phyloP scores from a whole-genome alignment of 805 yeast species.

The Suhomyces prunicola region DNA sequence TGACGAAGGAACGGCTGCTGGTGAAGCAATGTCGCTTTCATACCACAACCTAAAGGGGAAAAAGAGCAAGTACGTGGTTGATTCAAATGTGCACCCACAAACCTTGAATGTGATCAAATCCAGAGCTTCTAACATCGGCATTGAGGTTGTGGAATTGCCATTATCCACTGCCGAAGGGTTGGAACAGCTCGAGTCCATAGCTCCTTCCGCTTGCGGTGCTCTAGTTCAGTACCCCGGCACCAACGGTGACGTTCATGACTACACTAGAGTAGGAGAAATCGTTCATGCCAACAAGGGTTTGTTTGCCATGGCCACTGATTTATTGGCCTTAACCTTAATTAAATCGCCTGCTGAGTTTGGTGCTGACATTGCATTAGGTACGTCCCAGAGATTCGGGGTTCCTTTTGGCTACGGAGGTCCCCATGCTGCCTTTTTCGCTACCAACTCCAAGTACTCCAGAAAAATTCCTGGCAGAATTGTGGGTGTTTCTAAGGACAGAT shows the following conservation, averaged over 20 bases:
- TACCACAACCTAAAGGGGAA: conserved; percentile 67
- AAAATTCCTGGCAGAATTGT: conserved; percentile 96
- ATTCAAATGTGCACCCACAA: conserved; percentile 76
- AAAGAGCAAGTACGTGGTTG: conserved; percentile 66
- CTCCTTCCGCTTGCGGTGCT: conserved; percentile 64
- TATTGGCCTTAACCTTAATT: conserved; percentile 80
- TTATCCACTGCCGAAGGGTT: conserved; percentile 42
- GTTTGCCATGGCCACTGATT: conserved; percentile 85
- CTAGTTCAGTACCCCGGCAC: conserved; percentile 89
- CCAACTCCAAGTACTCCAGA: conserved; percentile 73
- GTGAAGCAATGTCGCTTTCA: conserved; percentile 90
- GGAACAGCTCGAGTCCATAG: conserved; percentile 20
- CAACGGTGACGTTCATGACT: conserved; percentile 60
- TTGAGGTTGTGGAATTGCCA: conserved; percentile 60
- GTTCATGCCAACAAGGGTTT: conserved; percentile 73
- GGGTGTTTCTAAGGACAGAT: conserved; percentile 87
- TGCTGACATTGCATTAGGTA: conserved; percentile 91
- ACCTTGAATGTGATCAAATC: conserved; percentile 76
- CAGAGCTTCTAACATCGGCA: conserved; percentile 72
- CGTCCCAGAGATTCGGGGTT: conserved; percentile 94
- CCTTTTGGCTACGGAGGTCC: conserved; percentile 99
- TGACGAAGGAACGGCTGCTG: conserved; percentile 97
- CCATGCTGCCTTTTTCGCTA: conserved; percentile 96
- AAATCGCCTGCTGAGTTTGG: conserved; percentile 82
- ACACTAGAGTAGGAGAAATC: conserved; percentile 55